These are phyloP conservation scores for Golubevia sp. DNA, from an alignment of 1,284 basidiomycete genomes.

Conservation along the genomic window DNA sequence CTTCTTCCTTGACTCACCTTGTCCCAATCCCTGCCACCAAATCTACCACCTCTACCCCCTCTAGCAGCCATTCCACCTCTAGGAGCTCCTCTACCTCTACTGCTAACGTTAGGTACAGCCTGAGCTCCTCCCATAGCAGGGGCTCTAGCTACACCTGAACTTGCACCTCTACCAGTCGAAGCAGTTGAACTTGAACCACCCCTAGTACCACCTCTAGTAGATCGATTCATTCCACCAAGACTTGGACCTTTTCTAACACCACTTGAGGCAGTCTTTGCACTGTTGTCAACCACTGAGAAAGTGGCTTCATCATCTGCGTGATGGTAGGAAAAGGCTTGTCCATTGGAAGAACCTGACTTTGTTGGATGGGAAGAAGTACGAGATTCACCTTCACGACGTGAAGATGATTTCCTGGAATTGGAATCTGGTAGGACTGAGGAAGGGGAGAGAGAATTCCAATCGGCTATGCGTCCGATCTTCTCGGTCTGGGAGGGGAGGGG, in stretches of 20 bases:
- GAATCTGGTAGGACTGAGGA: conserved; percentile 69
- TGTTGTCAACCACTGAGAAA: conserved; percentile 95
- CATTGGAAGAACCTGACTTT: conserved; percentile 69
- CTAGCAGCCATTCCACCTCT: too few species aligned
- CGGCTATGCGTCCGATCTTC: conserved; percentile 94
- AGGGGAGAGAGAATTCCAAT: conserved; percentile 75
- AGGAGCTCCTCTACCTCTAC: too few species aligned
- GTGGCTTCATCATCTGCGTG: conserved; percentile 97
- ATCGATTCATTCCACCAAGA: too few species aligned
- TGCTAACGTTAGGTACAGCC: too few species aligned
- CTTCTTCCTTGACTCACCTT: too few species aligned
- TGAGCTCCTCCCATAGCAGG: too few species aligned
- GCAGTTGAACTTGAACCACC: too few species aligned
- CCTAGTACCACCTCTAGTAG: too few species aligned
- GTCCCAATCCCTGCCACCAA: too few species aligned
- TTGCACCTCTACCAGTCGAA: not conserved
- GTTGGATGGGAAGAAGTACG: conserved; percentile 64
- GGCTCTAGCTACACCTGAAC: not conserved
- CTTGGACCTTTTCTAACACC: not conserved
- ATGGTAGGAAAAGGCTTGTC: conserved; percentile 95
- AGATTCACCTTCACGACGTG: conserved; percentile 65
- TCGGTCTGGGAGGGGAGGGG: conserved; percentile 97
- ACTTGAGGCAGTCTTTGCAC: conserved; percentile 61
- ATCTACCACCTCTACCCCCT: too few species aligned
- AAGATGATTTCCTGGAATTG: conserved; percentile 65